Percentiles rank a stretch among this genome's conserved stretches.
These are phyloP conservation scores for Alternaria gansuensis DNA, from an alignment of 2,329 filamentous ascomycete genomes.

Conservation along the genomic window DNA sequence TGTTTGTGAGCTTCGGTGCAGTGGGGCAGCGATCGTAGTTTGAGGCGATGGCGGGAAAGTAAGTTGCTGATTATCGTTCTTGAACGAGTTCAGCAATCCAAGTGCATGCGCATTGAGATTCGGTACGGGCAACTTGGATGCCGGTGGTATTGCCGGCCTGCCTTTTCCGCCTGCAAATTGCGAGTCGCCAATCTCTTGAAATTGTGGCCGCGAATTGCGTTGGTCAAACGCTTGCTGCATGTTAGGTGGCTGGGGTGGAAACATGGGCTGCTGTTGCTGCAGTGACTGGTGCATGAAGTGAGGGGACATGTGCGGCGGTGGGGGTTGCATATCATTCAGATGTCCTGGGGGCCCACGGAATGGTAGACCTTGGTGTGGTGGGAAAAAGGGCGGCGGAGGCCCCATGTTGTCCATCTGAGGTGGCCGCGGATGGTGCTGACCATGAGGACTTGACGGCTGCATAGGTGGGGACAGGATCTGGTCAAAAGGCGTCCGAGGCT, in stretches of 20 bases:
- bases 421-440: slow-evolving; percentile 63
- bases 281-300: slow-evolving; percentile 27
- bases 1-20: slow-evolving; percentile 31
- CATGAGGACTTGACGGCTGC: slow-evolving; percentile 65
- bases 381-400: slow-evolving; percentile 61
- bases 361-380: slow-evolving; percentile 50
- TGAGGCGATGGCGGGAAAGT: slow-evolving; percentile 14
- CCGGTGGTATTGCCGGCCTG: slow-evolving; percentile 61
- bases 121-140: slow-evolving; percentile 66
- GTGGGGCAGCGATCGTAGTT: slow-evolving; percentile 23
- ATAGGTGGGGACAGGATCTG: slow-evolving; percentile 61
- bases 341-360: slow-evolving; percentile 35
- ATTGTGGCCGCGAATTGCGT: slow-evolving; percentile 14
- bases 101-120: slow-evolving; percentile 67
- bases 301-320: slow-evolving; percentile 36
- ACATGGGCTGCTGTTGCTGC: slow-evolving; percentile 15
- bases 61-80: slow-evolving; percentile 45
- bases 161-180: slow-evolving; percentile 52
- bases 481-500: slow-evolving; percentile 62
- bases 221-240: slow-evolving; percentile 37
- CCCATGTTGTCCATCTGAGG: slow-evolving; percentile 60
- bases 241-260: slow-evolving; percentile 29
- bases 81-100: slow-evolving; percentile 68
- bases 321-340: slow-evolving; percentile 36
- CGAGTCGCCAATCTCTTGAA: slow-evolving; percentile 36